phyloP scores from a whole-genome alignment of 352 stramenopile species.

The Hyaloperonospora brassicae region DNA sequence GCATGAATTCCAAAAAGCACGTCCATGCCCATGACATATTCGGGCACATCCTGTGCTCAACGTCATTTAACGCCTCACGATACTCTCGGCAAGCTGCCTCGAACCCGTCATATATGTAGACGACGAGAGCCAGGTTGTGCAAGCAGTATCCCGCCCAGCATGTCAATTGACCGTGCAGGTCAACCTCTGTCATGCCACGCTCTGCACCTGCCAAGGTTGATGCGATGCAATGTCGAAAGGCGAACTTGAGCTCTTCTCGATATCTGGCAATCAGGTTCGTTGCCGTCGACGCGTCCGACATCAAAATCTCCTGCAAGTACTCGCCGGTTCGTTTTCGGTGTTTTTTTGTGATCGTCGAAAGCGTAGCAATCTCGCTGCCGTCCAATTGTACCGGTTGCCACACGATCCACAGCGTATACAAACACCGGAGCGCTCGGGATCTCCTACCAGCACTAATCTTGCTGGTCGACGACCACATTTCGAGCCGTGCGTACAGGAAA shows the following conservation, averaged over 20 bases:
- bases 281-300: conserved; percentile 15
- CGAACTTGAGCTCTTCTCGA: conserved; percentile 34
- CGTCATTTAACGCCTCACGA: conserved; percentile 14
- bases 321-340: conserved; percentile 11
- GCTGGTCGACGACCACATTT: conserved; percentile 22
- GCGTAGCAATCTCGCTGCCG: conserved; percentile 17
- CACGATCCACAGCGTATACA: conserved; percentile 35
- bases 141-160: conserved; percentile 42
- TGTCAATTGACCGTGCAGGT: background rate
- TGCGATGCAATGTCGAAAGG: conserved; percentile 25
- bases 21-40: conserved; percentile 29
- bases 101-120: conserved; percentile 49
- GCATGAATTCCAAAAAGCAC: conserved; percentile 50
- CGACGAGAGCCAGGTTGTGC: conserved; percentile 51
- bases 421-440: conserved; percentile 15
- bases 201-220: conserved; percentile 2
- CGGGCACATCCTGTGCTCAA: conserved; percentile 15
- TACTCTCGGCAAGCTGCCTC: conserved; percentile 44
- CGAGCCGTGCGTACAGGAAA: conserved; percentile 38
- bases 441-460: conserved; percentile 8
- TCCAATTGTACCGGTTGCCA: conserved; percentile 19
- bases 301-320: conserved; percentile 19
- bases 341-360: conserved; percentile 34
- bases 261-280: conserved; percentile 31
- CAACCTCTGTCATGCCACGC: background rate